phyloP scores from a whole-genome alignment of 768 basidiomycete genomes.

The Podaxis mareebaensis region DNA sequence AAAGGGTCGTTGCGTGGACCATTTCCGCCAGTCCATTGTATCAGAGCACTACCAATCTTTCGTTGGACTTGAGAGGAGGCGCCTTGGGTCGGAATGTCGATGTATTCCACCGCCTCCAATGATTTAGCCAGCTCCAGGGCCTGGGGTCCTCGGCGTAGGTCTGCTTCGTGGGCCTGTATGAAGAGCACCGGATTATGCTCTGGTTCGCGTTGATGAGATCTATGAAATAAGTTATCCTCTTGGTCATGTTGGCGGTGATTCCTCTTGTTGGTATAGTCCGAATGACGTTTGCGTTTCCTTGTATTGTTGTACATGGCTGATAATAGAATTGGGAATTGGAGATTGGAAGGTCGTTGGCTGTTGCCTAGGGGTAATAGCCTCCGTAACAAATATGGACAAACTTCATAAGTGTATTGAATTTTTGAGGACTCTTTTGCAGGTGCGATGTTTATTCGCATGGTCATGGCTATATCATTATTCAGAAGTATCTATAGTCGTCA shows the following conservation, averaged over 20 bases:
- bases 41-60: conserved; percentile 34
- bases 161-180: conserved; percentile 78
- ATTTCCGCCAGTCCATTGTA: conserved; percentile 29
- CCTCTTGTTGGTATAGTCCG: not conserved
- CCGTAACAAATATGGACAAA: not conserved
- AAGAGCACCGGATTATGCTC: conserved; percentile 36
- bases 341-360: not conserved
- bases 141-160: conserved; percentile 56
- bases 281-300: conserved; percentile 14
- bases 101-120: conserved; percentile 33
- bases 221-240: not conserved
- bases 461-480: not conserved
- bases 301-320: not conserved
- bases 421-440: too few relatives aligned
- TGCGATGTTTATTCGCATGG: too few relatives aligned
- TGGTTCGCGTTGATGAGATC: conserved; percentile 5
- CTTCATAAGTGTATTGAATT: not conserved
- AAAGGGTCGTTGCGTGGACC: conserved; percentile 14
- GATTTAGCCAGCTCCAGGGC: conserved; percentile 39
- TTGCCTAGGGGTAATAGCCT: not conserved
- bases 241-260: not conserved
- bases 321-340: not conserved
- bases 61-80: conserved; percentile 10
- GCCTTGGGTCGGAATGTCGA: conserved; percentile 14
- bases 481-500: not conserved